Percentiles rank a stretch among this genome's conserved stretches.
Conservation (phyloP, 1,139 yeast genomes). For the Yamadazyma siamensis region DNA sequence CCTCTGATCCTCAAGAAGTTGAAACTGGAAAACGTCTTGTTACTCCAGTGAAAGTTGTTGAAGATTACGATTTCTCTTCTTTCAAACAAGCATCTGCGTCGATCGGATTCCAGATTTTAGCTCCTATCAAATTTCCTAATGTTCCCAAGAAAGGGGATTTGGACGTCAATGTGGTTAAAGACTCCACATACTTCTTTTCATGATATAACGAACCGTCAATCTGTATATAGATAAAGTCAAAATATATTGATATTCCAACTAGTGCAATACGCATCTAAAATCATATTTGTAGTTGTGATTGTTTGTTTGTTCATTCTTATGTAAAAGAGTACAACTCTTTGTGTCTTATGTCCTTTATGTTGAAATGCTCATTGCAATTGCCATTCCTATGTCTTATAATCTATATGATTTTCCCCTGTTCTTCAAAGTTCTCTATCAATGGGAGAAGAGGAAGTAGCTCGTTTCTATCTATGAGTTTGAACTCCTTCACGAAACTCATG, state of each 20-base stretch:
- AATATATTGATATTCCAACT: conserved; percentile 4
- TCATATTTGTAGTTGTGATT: not conserved
- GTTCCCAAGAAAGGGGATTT: conserved; percentile 83
- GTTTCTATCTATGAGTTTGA: conserved; percentile 69
- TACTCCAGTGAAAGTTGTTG: conserved; percentile 73
- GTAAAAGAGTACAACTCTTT: no score
- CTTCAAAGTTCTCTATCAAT: conserved; percentile 74
- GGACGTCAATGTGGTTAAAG: conserved; percentile 68
- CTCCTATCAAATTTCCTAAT: conserved; percentile 68
- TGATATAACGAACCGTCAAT: conserved; percentile 14
- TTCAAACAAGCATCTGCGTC: conserved; percentile 21
- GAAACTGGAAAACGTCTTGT: conserved; percentile 55
- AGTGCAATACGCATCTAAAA: not conserved
- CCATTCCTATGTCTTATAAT: no score
- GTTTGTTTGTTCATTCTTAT: no score
- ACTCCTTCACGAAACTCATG: conserved; percentile 80
- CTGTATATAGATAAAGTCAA: conserved; percentile 2
- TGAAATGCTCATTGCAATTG: no score
- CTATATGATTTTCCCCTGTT: conserved; percentile 74
- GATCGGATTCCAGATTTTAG: conserved; percentile 35
- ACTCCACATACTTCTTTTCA: conserved; percentile 79
- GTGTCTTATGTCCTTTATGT: no score
- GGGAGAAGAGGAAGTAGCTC: conserved; percentile 79
- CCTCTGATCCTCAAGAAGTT: conserved; percentile 48
- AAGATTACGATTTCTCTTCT: conserved; percentile 28